Conservation (phyloP, 2,329 filamentous ascomycete genomes). For the Exophiala oligosperma region DNA sequence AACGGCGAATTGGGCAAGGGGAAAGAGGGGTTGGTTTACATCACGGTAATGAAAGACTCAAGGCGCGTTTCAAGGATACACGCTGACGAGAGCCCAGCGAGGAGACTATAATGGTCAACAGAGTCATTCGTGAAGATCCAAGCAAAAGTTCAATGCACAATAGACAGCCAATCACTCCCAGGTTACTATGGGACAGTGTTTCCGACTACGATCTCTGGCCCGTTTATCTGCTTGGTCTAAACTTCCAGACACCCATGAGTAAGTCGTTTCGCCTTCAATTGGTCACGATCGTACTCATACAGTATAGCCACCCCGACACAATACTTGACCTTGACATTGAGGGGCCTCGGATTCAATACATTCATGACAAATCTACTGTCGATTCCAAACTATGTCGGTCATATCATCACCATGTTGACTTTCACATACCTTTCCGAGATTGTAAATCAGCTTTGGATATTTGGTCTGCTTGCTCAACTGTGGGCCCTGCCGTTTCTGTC, state of each 20-base stretch:
- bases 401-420: slow-evolving; percentile 60
- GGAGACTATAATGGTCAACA: slow-evolving; percentile 63
- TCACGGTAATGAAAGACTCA: slow-evolving; percentile 40
- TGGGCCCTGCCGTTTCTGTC: slow-evolving; percentile 56
- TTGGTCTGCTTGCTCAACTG: slow-evolving; percentile 49
- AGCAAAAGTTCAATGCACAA: slow-evolving; percentile 39
- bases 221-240: slow-evolving; percentile 38
- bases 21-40: slow-evolving; percentile 61
- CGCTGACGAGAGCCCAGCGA: slow-evolving; percentile 41
- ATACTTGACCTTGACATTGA: slow-evolving; percentile 50
- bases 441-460: slow-evolving; percentile 47
- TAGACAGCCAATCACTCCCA: slow-evolving; percentile 35
- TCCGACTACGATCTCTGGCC: slow-evolving; percentile 42
- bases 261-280: not conserved
- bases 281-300: not conserved
- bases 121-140: slow-evolving; percentile 50
- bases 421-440: slow-evolving; percentile 36
- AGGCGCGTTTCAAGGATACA: too few species aligned
- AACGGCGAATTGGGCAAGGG: slow-evolving; percentile 57
- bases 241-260: slow-evolving; percentile 22
- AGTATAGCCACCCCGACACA: slow-evolving; percentile 38
- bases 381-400: slow-evolving; percentile 57
- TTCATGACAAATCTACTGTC: slow-evolving; percentile 57
- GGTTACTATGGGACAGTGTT: slow-evolving; percentile 35
- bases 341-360: slow-evolving; percentile 40